Evolutionary conservation across 2,329 filamentous ascomycete genomes (phyloP).

Genomic region (Aspergillus versicolor): DNA sequence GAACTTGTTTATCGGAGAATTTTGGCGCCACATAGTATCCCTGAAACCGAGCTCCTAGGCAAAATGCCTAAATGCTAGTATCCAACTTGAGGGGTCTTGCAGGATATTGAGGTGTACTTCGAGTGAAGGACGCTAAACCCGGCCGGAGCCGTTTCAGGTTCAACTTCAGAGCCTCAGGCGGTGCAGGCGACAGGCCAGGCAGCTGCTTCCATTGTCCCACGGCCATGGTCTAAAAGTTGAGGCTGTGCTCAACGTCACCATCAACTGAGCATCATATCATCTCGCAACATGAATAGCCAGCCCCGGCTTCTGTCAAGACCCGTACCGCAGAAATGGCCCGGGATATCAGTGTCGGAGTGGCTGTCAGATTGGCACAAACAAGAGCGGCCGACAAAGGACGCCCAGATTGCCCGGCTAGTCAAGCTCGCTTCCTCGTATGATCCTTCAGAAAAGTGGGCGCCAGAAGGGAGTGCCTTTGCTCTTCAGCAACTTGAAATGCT

Average conservation of each 20-base stretch:
- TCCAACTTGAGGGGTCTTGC: neutral
- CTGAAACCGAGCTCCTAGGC: neutral
- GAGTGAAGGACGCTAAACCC: neutral
- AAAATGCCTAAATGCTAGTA: too few species aligned
- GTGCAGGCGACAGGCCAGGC: too few species aligned
- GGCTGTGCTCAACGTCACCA: neutral
- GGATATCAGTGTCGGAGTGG: neutral
- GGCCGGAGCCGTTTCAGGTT: neutral
- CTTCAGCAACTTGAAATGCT: neutral
- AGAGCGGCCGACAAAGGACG: neutral
- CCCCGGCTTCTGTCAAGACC: neutral
- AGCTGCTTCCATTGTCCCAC: neutral
- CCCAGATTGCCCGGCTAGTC: neutral
- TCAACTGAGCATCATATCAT: neutral
- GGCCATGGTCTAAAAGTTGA: neutral
- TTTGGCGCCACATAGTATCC: neutral
- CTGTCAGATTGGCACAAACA: neutral
- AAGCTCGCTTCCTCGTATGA: neutral
- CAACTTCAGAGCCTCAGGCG: neutral
- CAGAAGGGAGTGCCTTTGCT: neutral
- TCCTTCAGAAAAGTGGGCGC: neutral
- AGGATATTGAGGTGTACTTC: too few species aligned
- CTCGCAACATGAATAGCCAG: neutral
- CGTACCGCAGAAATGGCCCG: neutral
- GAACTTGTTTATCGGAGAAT: conserved; percentile 1